phyloP scores from a whole-genome alignment of 1,284 basidiomycete species.

The Puccinia coronata region DNA sequence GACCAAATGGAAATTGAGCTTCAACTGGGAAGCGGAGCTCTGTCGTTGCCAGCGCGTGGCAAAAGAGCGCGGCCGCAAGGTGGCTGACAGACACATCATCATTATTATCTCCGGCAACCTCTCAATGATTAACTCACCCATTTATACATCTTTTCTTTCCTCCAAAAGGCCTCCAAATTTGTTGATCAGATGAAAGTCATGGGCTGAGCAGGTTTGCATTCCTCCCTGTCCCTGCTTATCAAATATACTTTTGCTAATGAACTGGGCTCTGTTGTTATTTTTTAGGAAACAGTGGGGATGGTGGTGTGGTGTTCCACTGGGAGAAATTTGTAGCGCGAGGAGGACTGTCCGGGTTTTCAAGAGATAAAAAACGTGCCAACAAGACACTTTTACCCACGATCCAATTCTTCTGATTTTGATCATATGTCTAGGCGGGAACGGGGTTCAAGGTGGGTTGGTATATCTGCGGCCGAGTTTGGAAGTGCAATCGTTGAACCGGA shows the following conservation, averaged over 20 bases:
- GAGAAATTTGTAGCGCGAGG: constrained; percentile 49
- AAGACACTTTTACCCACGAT: constrained; percentile 64
- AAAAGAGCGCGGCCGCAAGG: constrained; percentile 41
- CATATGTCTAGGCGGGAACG: constrained; percentile 76
- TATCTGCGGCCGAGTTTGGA: constrained; percentile 75
- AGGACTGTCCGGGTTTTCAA: constrained; percentile 71
- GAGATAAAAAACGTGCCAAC: constrained; percentile 62
- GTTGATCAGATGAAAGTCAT: constrained; percentile 76
- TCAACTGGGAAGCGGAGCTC: constrained; percentile 47
- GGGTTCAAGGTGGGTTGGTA: constrained; percentile 81
- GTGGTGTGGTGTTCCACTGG: constrained; percentile 47
- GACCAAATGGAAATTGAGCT: constrained; percentile 28
- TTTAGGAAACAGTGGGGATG: constrained; percentile 58
- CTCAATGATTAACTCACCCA: neutral
- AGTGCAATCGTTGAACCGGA: constrained; percentile 73
- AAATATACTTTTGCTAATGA: constrained; percentile 55
- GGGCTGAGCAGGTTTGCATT: constrained; percentile 77
- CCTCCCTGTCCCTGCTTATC: no score
- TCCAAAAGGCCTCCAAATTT: constrained; percentile 70
- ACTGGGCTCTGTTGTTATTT: constrained; percentile 50
- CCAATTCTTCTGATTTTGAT: constrained; percentile 68
- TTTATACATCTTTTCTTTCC: neutral
- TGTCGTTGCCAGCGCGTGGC: constrained; percentile 41
- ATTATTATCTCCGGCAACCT: neutral
- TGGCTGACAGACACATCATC: neutral